Conservation (phyloP, 2,329 filamentous ascomycete genomes). For the Colletotrichum brevisporum region DNA sequence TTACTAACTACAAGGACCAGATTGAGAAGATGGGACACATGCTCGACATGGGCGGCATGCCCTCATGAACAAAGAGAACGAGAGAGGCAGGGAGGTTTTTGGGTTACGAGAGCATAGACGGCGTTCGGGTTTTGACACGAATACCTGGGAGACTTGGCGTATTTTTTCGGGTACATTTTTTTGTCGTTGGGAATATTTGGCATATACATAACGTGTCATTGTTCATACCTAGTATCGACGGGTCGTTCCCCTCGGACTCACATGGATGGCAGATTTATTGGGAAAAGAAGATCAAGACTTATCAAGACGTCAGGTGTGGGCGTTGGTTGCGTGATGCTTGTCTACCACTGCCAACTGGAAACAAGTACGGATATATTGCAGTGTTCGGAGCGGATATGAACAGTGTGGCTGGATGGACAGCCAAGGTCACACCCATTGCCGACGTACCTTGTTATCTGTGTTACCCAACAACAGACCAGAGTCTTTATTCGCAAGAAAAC, state of each 20-base stretch:
- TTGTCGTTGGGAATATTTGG: slow-evolving; percentile 19
- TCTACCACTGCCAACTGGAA: too few relatives aligned
- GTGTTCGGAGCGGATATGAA: too few relatives aligned
- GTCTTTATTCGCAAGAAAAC: too few relatives aligned
- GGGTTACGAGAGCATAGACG: slow-evolving; percentile 35
- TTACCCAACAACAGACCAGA: too few relatives aligned
- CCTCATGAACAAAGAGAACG: slow-evolving; percentile 15
- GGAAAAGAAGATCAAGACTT: background rate
- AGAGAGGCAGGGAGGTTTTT: background rate
- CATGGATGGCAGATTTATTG: slow-evolving; percentile 21
- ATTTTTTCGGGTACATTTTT: slow-evolving; percentile 19
- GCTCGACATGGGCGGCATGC: slow-evolving; percentile 66
- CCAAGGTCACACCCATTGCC: too few relatives aligned
- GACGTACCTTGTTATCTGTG: too few relatives aligned
- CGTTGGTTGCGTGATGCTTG: too few relatives aligned
- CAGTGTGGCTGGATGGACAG: too few relatives aligned
- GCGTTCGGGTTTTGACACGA: slow-evolving; percentile 36
- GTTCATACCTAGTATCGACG: slow-evolving; percentile 10
- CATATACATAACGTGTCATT: slow-evolving; percentile 1
- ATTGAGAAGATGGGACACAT: slow-evolving; percentile 92
- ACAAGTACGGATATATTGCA: too few relatives aligned
- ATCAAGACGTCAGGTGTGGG: background rate
- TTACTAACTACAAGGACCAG: slow-evolving; percentile 55
- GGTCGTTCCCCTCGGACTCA: slow-evolving; percentile 9
- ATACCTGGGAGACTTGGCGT: slow-evolving; percentile 36